phyloP scores from a whole-genome alignment of 192 early-diverging fungal species.

The Gonapodya prolifera region DNA sequence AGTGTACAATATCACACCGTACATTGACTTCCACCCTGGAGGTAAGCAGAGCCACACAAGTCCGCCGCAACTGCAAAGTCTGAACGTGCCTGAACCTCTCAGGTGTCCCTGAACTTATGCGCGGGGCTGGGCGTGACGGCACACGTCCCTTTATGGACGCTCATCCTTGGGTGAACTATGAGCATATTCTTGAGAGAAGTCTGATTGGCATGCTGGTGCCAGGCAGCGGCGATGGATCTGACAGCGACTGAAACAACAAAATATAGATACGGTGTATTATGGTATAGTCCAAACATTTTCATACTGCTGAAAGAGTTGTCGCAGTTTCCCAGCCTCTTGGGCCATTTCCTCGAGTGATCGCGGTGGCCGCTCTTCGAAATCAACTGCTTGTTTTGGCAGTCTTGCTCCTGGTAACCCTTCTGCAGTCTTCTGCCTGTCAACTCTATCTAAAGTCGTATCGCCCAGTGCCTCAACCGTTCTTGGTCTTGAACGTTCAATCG shows the following conservation, averaged over 20 bases:
- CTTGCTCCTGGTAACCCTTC: not conserved
- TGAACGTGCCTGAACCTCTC: conserved; percentile 18
- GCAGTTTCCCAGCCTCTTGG: conserved; percentile 38
- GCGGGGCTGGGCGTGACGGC: conserved; percentile 82
- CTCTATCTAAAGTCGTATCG: not conserved
- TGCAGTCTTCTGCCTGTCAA: not conserved
- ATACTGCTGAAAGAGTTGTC: conserved; percentile 21
- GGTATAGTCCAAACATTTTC: conserved; percentile 25
- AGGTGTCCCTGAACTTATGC: conserved; percentile 50
- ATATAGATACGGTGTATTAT: not conserved
- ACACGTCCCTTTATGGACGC: conserved; percentile 72
- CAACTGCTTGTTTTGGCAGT: conserved; percentile 16
- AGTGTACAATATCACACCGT: conserved; percentile 83
- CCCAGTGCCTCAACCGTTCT: not conserved
- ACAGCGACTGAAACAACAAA: not conserved
- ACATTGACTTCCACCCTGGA: conserved; percentile 85
- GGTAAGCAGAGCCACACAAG: conserved; percentile 25
- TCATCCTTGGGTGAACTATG: conserved; percentile 92
- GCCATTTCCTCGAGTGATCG: conserved; percentile 72
- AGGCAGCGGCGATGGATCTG: not conserved
- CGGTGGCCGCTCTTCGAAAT: conserved; percentile 58
- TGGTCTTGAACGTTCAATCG: not conserved
- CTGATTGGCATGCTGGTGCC: conserved; percentile 46
- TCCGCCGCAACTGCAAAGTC: conserved; percentile 16
- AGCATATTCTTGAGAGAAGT: conserved; percentile 74